Evolutionary conservation across 2,329 filamentous ascomycete genomes (phyloP), one percentile per base, ranked within the genome.

Genomic region (Xylaria sp.): DNA sequence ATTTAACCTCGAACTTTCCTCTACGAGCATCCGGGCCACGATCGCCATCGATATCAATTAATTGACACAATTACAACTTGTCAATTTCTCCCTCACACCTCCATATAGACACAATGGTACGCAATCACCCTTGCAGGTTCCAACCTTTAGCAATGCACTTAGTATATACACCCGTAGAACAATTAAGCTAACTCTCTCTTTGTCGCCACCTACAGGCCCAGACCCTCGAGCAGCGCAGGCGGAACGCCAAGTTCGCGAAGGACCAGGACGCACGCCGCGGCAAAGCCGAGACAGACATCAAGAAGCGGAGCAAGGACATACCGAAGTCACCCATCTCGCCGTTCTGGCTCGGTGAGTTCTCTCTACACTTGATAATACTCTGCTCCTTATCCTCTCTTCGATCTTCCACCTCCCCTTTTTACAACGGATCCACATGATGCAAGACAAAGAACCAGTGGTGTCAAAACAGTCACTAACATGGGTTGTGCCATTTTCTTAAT

Each of bases 141-240:
- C 27, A 1, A 18, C 9, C 27, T 37, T 29, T 37, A 32, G 25
- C 16, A 21, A 44, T 12, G 25, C 29, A n/a, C 32, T 40, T 35
- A n/a, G 5, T 12, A 35, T 18, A 32, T 21, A 25, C 29, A 48
- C 27, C n/a, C 27, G 6, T 57, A 6, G 9, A 23, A 40, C 12
- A 21, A 23, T 29, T 6, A 50, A 13, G 66, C 66, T 69, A 64
- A 71, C 23, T 1, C 27, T 42, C 21, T 27, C 29, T 27, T 47
- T n/a, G 18, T 54, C 16, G 8, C 50, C 35, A 25, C 27, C 25
- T 63, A 70, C 77, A 94, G 92, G 92, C 90, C 75, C 92, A 95
- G 90, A 96, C 93, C 74, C 92, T 91, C 75, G 88, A 93, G 81
- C 93, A 96, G 85, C 91, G 93, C 80, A 89, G 89, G 78, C 90